A percentile compares a stretch with the other conserved stretches of the same genome.
Conservation (phyloP, 345 rosid genomes). For the Passiflora organensis region DNA sequence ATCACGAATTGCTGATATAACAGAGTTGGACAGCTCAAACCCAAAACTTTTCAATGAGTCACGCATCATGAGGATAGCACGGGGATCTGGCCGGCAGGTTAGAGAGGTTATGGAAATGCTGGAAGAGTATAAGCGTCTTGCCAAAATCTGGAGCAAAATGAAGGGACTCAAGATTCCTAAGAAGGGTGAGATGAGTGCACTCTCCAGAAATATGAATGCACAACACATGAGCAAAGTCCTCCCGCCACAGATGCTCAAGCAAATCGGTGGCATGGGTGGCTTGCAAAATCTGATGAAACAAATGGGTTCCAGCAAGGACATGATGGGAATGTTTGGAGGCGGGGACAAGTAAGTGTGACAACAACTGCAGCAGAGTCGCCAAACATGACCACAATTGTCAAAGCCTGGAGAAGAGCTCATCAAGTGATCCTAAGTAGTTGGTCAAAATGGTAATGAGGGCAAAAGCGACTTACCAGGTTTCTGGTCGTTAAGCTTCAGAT, state of each 20-base stretch:
- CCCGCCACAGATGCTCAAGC: slow-evolving; percentile 76
- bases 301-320: slow-evolving; percentile 78
- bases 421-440: background rate
- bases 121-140: slow-evolving; percentile 82
- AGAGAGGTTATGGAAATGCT: slow-evolving; percentile 85
- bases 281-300: slow-evolving; percentile 83
- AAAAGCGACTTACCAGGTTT: background rate
- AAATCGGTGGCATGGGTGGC: slow-evolving; percentile 89
- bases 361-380: background rate
- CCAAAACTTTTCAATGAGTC: slow-evolving; percentile 73
- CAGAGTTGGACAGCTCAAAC: slow-evolving; percentile 83
- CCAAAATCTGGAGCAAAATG: slow-evolving; percentile 72
- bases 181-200: slow-evolving; percentile 76
- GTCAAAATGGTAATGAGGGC: no score
- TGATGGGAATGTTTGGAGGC: slow-evolving; percentile 93
- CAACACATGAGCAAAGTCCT: slow-evolving; percentile 85
- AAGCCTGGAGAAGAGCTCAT: background rate
- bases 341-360: slow-evolving; percentile 17
- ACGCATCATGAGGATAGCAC: slow-evolving; percentile 67
- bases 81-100: slow-evolving; percentile 65
- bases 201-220: slow-evolving; percentile 77
- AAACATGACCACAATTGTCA: no score
- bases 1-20: background rate
- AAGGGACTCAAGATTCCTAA: slow-evolving; percentile 83
- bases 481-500: no score